Evolutionary conservation across 2,329 filamentous ascomycete species (phyloP).

Genomic region (Epichloe uncinata): DNA sequence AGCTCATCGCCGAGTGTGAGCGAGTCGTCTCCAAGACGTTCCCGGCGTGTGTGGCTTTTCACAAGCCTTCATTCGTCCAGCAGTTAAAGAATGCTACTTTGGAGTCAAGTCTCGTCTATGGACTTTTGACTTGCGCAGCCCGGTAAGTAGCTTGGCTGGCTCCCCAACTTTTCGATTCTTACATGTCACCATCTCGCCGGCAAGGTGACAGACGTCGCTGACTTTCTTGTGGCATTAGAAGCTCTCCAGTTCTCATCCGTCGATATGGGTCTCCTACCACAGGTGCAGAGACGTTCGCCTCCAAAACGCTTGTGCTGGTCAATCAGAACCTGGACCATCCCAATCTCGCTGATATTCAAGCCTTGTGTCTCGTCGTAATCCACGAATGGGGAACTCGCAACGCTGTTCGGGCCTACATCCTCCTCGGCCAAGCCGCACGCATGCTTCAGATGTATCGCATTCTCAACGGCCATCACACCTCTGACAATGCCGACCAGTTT

Average conservation of each 20-base stretch:
- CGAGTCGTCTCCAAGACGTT: conserved; percentile 47
- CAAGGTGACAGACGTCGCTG: background rate
- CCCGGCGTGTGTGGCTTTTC: conserved; percentile 48
- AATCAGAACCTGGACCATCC: conserved; percentile 47
- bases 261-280: conserved; percentile 43
- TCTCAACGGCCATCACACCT: conserved; percentile 39
- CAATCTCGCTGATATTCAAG: conserved; percentile 46
- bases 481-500: conserved; percentile 42
- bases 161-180: background rate
- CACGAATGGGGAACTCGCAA: conserved; percentile 51
- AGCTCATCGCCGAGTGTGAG: conserved; percentile 45
- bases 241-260: conserved; percentile 42
- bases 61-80: conserved; percentile 48
- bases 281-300: conserved; percentile 45
- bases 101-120: conserved; percentile 43
- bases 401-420: conserved; percentile 49
- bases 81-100: conserved; percentile 44
- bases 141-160: conserved; percentile 29
- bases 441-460: conserved; percentile 53
- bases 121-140: conserved; percentile 42
- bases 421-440: conserved; percentile 47
- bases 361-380: conserved; percentile 46
- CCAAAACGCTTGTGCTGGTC: conserved; percentile 42
- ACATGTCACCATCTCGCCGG: background rate
- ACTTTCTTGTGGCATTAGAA: conserved; percentile 22